Percentiles rank a stretch among this genome's conserved stretches.
Evolutionary conservation across 2,329 filamentous ascomycete genomes (phyloP).

Genomic region (Diaporthe velutina): DNA sequence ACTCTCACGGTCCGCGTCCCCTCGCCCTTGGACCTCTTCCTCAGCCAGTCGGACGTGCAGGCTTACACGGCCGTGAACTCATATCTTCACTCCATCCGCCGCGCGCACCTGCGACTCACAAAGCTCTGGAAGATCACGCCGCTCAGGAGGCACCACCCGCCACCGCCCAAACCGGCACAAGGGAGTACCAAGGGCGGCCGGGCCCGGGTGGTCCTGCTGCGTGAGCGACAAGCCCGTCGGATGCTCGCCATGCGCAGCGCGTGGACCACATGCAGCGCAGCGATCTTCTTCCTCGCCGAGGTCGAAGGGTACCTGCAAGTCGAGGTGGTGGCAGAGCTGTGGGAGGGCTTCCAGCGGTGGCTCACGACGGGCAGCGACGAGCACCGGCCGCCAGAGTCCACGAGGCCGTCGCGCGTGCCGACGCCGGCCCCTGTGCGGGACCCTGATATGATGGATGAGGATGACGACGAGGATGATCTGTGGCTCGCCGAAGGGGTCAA

Average conservation of each 20-base stretch:
- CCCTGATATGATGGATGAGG: constrained; percentile 35
- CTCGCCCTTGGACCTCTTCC: constrained; percentile 88
- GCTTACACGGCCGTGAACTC: constrained; percentile 88
- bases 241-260: constrained; percentile 80
- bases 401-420: constrained; percentile 28
- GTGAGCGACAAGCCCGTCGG: constrained; percentile 74
- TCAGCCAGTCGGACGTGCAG: constrained; percentile 80
- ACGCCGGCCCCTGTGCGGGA: constrained; percentile 13
- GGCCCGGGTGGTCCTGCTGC: constrained; percentile 70
- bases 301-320: constrained; percentile 90
- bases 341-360: constrained; percentile 85
- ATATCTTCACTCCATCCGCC: constrained; percentile 87
- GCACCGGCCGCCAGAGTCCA: constrained; percentile 41
- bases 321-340: constrained; percentile 85
- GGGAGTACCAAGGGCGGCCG: constrained; percentile 73
- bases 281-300: constrained; percentile 90
- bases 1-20: constrained; percentile 78
- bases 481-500: constrained; percentile 53
- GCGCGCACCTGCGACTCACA: constrained; percentile 86
- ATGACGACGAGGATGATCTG: constrained; percentile 57
- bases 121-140: constrained; percentile 89
- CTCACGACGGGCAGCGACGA: constrained; percentile 63
- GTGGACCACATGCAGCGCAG: constrained; percentile 91
- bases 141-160: constrained; percentile 81
- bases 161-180: constrained; percentile 74